Conservation (phyloP, 768 basidiomycete species). For the Termitomyces heimii region DNA sequence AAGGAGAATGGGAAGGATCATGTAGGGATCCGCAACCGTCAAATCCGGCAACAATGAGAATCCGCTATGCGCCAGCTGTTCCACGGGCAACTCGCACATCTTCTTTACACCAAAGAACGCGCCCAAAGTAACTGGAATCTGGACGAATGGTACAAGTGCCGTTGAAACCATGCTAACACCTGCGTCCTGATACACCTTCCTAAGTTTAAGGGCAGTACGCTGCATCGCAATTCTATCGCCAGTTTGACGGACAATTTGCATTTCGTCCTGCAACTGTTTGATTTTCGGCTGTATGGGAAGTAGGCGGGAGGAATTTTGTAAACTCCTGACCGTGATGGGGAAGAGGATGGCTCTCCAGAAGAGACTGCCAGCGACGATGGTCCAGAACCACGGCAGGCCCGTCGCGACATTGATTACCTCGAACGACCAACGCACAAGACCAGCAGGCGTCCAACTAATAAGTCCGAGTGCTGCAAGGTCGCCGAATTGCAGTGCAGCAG, state of each 20-base stretch:
- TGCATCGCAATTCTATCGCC: conserved; percentile 45
- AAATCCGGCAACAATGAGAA: conserved; percentile 71
- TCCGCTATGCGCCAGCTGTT: conserved; percentile 74
- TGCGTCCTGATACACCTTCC: conserved; percentile 54
- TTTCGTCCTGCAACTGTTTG: conserved; percentile 37
- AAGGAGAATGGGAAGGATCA: conserved; percentile 59
- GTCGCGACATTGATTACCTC: conserved; percentile 66
- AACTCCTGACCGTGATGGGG: conserved; percentile 51
- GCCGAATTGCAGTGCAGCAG: conserved; percentile 58
- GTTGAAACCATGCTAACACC: conserved; percentile 56
- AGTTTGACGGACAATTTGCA: conserved; percentile 25
- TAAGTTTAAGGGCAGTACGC: conserved; percentile 45
- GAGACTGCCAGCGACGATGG: conserved; percentile 62
- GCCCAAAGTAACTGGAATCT: conserved; percentile 72
- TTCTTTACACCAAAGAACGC: conserved; percentile 78
- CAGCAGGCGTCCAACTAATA: conserved; percentile 57
- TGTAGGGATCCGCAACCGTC: conserved; percentile 71
- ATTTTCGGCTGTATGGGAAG: conserved; percentile 54
- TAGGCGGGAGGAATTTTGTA: conserved; percentile 55
- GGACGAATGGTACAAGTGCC: conserved; percentile 49
- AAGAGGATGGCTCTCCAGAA: conserved; percentile 56
- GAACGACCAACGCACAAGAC: conserved; percentile 53
- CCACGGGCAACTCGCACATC: conserved; percentile 66
- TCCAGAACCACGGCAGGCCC: conserved; percentile 80
- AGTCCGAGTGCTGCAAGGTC: conserved; percentile 69